These are phyloP conservation scores for Tolypocladium tropicale DNA, from an alignment of 2,329 filamentous ascomycete species.

Conservation along the genomic window DNA sequence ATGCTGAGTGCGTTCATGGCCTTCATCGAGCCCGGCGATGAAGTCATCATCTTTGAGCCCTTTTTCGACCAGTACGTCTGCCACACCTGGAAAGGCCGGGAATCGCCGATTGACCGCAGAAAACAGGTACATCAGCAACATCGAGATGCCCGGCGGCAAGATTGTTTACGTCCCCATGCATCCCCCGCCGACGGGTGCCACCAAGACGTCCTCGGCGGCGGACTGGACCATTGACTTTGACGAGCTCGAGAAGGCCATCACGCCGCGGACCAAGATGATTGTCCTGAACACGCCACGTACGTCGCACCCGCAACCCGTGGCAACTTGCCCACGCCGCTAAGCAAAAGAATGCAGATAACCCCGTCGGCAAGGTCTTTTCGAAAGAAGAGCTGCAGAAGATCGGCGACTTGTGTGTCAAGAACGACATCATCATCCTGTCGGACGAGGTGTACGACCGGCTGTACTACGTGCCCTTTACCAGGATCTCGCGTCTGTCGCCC, in stretches of 20 bases:
- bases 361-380: conserved; percentile 91
- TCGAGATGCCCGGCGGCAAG: conserved; percentile 93
- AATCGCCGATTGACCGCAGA: background rate
- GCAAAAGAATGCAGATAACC: conserved; percentile 54
- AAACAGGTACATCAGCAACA: conserved; percentile 72
- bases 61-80: conserved; percentile 83
- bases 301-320: conserved; percentile 4
- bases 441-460: conserved; percentile 93
- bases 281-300: conserved; percentile 67
- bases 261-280: conserved; percentile 87
- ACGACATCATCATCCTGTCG: conserved; percentile 87
- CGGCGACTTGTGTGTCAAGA: conserved; percentile 79
- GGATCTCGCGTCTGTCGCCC: conserved; percentile 81
- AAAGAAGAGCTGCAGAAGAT: conserved; percentile 74
- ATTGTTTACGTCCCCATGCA: conserved; percentile 94
- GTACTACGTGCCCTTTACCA: conserved; percentile 90
- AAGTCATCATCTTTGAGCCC: conserved; percentile 96
- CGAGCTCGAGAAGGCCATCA: conserved; percentile 72
- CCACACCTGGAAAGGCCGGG: background rate
- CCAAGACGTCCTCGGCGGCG: conserved; percentile 69
- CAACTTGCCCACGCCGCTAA: background rate
- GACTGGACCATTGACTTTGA: conserved; percentile 85
- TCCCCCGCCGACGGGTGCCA: conserved; percentile 70
- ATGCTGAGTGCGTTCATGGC: conserved; percentile 98
- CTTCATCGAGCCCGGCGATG: conserved; percentile 87